Conservation (phyloP, 179 eudicot species). For the Gypsophila paniculata region DNA sequence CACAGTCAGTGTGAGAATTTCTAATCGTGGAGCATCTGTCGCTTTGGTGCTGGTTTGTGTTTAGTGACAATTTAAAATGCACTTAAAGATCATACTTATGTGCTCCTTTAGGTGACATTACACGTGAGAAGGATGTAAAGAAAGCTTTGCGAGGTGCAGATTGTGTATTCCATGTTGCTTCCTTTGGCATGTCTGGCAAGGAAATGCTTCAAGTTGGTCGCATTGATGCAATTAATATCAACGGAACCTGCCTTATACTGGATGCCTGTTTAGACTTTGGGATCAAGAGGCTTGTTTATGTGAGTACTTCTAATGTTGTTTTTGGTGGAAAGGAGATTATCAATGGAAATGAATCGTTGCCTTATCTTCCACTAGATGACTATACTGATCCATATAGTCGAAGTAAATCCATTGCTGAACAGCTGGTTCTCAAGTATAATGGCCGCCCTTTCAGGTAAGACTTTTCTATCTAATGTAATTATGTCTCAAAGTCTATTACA, state of each 20-base stretch:
- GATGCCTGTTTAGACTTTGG: slow-evolving; percentile 70
- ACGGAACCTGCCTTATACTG: slow-evolving; percentile 68
- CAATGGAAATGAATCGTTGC: slow-evolving; percentile 73
- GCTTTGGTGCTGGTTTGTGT: background rate
- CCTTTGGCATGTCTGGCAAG: slow-evolving; percentile 97
- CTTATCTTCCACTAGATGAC: slow-evolving; percentile 70
- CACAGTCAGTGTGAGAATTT: background rate
- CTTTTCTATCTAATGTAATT: background rate
- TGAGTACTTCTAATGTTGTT: slow-evolving; percentile 79
- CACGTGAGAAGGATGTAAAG: slow-evolving; percentile 55
- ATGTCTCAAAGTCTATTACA: background rate
- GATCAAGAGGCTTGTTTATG: slow-evolving; percentile 77
- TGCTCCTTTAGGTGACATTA: slow-evolving; percentile 52
- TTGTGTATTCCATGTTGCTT: slow-evolving; percentile 89
- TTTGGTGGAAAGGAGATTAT: slow-evolving; percentile 80
- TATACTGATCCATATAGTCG: slow-evolving; percentile 86
- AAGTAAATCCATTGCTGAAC: slow-evolving; percentile 91
- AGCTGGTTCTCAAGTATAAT: slow-evolving; percentile 67
- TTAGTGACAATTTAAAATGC: background rate
- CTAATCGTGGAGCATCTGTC: background rate
- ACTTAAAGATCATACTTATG: background rate
- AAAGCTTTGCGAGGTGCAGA: slow-evolving; percentile 71
- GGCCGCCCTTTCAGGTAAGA: slow-evolving; percentile 82
- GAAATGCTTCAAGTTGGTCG: slow-evolving; percentile 89
- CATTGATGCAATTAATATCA: slow-evolving; percentile 68